A percentile compares a stretch with the other conserved stretches of the same genome.
Evolutionary conservation across 1,139 yeast species (phyloP).

Genomic region (Suhomyces choctaworum): DNA sequence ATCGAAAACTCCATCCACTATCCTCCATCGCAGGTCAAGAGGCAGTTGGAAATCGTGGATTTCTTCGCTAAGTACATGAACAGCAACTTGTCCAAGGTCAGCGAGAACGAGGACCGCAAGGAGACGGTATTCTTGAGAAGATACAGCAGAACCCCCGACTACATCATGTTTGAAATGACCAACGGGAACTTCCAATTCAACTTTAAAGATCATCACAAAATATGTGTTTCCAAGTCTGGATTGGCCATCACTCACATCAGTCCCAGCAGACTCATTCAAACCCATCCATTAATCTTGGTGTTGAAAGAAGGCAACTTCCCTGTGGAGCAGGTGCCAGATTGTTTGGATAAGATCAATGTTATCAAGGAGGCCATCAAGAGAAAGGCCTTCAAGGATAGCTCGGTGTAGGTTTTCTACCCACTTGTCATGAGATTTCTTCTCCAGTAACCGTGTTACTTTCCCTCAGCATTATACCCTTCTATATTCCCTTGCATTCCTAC

Average conservation of each 20-base stretch:
- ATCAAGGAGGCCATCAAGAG: slow-evolving; percentile 45
- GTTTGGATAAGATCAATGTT: slow-evolving; percentile 40
- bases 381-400: slow-evolving; percentile 38
- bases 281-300: slow-evolving; percentile 62
- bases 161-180: slow-evolving; percentile 90
- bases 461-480: slow-evolving; percentile 12
- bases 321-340: slow-evolving; percentile 52
- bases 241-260: slow-evolving; percentile 78
- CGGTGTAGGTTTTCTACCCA: neutral
- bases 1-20: slow-evolving; percentile 57
- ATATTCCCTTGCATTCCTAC: slow-evolving; percentile 8
- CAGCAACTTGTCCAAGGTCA: slow-evolving; percentile 73
- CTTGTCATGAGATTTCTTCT: slow-evolving; percentile 9
- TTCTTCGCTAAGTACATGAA: slow-evolving; percentile 85
- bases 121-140: slow-evolving; percentile 77
- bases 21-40: slow-evolving; percentile 61
- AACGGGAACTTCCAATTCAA: slow-evolving; percentile 93
- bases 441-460: slow-evolving; percentile 11
- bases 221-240: slow-evolving; percentile 77
- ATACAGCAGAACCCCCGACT: slow-evolving; percentile 74
- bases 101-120: slow-evolving; percentile 56
- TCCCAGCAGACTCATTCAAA: slow-evolving; percentile 70
- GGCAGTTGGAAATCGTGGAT: slow-evolving; percentile 79
- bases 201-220: slow-evolving; percentile 91
- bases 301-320: slow-evolving; percentile 66